Conservation (phyloP, 2,329 filamentous ascomycete genomes). For the Geoglossum cookeanum region DNA sequence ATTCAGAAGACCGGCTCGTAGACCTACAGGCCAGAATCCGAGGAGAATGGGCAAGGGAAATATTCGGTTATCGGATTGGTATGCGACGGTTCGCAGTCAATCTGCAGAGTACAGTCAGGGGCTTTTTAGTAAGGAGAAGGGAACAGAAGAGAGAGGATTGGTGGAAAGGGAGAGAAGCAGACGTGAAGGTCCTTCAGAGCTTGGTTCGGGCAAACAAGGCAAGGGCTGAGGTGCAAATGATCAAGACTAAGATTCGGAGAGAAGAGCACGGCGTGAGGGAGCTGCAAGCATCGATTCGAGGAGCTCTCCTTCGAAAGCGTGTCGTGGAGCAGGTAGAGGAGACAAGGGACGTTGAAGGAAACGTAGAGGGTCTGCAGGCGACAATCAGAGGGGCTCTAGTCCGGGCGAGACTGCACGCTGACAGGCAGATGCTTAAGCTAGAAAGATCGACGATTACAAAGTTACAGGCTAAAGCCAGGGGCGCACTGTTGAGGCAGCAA, state of each 20-base stretch:
- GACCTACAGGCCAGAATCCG: constrained; percentile 75
- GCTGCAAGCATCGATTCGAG: constrained; percentile 39
- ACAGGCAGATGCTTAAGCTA: constrained; percentile 35
- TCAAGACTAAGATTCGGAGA: constrained; percentile 21
- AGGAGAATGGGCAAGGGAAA: constrained; percentile 70
- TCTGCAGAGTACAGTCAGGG: constrained; percentile 63
- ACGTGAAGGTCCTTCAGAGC: constrained; percentile 66
- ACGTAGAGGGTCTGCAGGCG: constrained; percentile 36
- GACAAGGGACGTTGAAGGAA: constrained; percentile 32
- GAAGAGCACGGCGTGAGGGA: constrained; percentile 25
- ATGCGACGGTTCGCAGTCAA: constrained; percentile 67
- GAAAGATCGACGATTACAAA: constrained; percentile 32
- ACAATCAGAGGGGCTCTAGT: constrained; percentile 46
- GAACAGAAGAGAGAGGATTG: constrained; percentile 43
- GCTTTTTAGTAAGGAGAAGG: constrained; percentile 50
- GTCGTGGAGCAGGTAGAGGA: constrained; percentile 36
- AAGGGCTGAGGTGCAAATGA: constrained; percentile 1
- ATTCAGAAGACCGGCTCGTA: constrained; percentile 56
- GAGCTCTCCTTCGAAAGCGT: constrained; percentile 42
- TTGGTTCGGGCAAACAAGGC: constrained; percentile 49
- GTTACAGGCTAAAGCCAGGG: constrained; percentile 49
- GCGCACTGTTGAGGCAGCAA: constrained; percentile 39
- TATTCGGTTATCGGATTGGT: constrained; percentile 60
- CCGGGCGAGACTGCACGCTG: constrained; percentile 36
- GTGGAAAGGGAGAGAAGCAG: constrained; percentile 50